Evolutionary conservation across 345 rosid species (phyloP), one percentile per base, ranked within the genome.

Genomic region (Limnanthes douglasii): DNA sequence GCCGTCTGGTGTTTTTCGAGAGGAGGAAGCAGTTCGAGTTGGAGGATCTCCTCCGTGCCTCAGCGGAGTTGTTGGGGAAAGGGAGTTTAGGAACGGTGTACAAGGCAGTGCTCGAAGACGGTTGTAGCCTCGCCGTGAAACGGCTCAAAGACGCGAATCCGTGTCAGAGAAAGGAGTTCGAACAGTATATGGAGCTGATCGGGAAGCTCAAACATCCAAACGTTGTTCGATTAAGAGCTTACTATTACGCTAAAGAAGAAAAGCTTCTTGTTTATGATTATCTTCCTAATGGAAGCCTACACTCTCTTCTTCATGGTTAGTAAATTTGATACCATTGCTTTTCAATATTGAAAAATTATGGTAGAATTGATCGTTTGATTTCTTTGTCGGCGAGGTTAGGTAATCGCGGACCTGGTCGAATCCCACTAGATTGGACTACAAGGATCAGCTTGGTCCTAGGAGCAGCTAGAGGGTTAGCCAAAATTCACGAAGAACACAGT

Each of bases 61-160:
- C 97, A 36, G 97, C 97, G 5, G 97, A 88, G 64, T 78, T 88
- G 95, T 69, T 88, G 5, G 97, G 97, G 15, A 88, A 88, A 52
- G 97, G 97, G 0, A 83, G 81, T 21, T 54, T 88, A 21, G 95
- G 95, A 19, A 88, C 95, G 1, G 94, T 79, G 12, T 88, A 88
- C 45, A 88, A 70, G 47, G 97, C 97, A 13, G 95, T 66, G 58
- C 78, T 88, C 0, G 97, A 83, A 19, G 85, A 72, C 8, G 82
- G 70, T 4, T 73, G 93, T 0, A 33, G 64, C 17, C 57, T 68
- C 2, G 95, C 97, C 1, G 97, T 88, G 28, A 88, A 88, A 50
- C 53, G 97, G 50, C 54, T 88, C 7, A 88, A 79, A 51, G 97
- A 88, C 23, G 93, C 95, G 2, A 88, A 88, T 23, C 97, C 97